Evolutionary conservation across 2,329 filamentous ascomycete species (phyloP), one percentile per base, ranked within the genome.

Genomic region (Aspergillaceae sp.): DNA sequence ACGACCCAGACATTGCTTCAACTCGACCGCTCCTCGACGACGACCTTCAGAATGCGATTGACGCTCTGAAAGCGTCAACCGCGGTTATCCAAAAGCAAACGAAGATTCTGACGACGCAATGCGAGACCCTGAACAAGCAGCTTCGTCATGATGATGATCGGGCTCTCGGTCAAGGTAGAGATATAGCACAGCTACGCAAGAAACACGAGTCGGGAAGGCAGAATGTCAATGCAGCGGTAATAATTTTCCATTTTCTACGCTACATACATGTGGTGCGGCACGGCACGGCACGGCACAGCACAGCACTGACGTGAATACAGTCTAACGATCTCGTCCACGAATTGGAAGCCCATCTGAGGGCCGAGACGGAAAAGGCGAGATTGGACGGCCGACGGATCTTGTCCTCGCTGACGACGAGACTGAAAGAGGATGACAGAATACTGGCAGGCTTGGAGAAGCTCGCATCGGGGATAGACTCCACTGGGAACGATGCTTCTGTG

Each of bases 21-120:
- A 65, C 58, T 10, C 61, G 64, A 51, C 65, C 66, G n/a, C 53
- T 71, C 43, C 55, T 65, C 4, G 68, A 70, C 43, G 58, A 62
- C 26, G 67, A 70, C 41, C 59, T 71, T 38, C 63, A 53, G 43
- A 54, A 42, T 42, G 60, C 67, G 29, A 68, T 68, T 42, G 52
- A 60, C 40, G 57, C 56, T 7, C 55, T 71, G 32, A 60, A 65
- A 42, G 52, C 56, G n/a, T 69, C 67, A 6, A 70, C 67, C 1
- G 55, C 54, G 6, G 56, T 57, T 4, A 61, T 65, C 35, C 53
- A 63, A 29, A 60, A 55, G 50, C 66, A 69, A 44, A 63, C 59
- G 0, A 51, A 62, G 34, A 56, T 56, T 2, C 42, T 70, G 4
- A 59, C 51, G 9, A 45, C 49, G 1, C 67, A 69, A 54, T 62